Conservation (phyloP, 345 rosid species). For the Citrus inodora region DNA sequence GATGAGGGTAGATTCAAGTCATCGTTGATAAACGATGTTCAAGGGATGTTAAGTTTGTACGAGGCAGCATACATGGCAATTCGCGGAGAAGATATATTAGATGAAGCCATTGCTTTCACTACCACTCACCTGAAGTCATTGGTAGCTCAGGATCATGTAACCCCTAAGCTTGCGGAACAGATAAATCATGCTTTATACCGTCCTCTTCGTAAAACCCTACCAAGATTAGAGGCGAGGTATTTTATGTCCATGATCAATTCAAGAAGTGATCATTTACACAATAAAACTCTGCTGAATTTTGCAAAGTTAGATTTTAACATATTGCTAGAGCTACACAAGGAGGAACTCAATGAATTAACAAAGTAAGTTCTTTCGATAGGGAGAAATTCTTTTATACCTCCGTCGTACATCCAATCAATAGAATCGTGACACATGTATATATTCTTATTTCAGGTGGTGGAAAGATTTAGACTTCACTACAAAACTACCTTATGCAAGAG, state of each 20-base stretch:
- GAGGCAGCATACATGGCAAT: conserved; percentile 12
- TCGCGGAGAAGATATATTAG: conserved; percentile 16
- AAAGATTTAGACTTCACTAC: no score
- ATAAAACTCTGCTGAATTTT: no score
- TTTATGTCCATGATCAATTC: conserved; percentile 1
- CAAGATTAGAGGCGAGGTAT: conserved; percentile 16
- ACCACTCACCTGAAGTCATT: neutral
- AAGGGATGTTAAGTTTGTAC: conserved; percentile 16
- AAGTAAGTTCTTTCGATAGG: no score
- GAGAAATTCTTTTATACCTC: no score
- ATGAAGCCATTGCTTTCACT: conserved; percentile 19
- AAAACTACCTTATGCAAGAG: no score
- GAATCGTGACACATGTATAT: no score
- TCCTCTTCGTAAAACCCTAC: conserved; percentile 11
- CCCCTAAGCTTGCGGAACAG: neutral
- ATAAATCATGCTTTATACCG: neutral
- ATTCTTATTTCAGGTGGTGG: no score
- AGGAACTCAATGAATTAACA: no score
- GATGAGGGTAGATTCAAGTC: conserved; percentile 8
- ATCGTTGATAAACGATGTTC: conserved; percentile 7
- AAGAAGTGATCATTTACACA: neutral
- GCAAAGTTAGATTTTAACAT: no score
- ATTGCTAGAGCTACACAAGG: no score
- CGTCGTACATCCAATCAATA: no score
- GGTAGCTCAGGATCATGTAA: neutral